Evolutionary conservation across 345 rosid genomes (phyloP).

Genomic region (Turnera subulata): DNA sequence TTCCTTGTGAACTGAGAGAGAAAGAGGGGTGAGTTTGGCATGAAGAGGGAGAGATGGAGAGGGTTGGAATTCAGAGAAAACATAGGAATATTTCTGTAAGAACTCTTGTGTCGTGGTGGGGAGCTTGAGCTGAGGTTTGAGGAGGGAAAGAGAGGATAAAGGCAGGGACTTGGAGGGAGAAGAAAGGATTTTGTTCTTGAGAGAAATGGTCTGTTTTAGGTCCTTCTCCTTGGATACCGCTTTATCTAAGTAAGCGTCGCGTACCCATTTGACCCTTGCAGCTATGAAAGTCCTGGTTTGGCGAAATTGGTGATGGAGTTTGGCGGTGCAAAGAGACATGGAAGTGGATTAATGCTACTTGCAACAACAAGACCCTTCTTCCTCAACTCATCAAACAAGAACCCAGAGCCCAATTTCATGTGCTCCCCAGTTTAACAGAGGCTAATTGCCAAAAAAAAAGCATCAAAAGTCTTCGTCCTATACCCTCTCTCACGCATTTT

Average conservation of each 20-base stretch:
- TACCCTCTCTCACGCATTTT: no score
- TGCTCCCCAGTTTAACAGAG: no score
- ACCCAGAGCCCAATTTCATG: no score
- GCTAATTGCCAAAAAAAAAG: no score
- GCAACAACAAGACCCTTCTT: no score
- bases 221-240: slow-evolving; percentile 55
- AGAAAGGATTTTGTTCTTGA: slow-evolving; percentile 56
- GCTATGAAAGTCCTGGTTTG: slow-evolving; percentile 52
- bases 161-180: slow-evolving; percentile 58
- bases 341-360: neutral
- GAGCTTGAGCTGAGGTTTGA: slow-evolving; percentile 51
- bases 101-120: slow-evolving; percentile 36
- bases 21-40: slow-evolving; percentile 53
- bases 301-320: slow-evolving; percentile 26
- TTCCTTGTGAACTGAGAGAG: slow-evolving; percentile 46
- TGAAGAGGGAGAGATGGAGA: slow-evolving; percentile 61
- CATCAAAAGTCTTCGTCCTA: no score
- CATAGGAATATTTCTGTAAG: slow-evolving; percentile 40
- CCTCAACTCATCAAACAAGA: no score
- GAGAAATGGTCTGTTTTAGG: slow-evolving; percentile 49
- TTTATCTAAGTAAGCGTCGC: slow-evolving; percentile 53
- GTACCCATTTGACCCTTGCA: slow-evolving; percentile 70
- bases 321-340: slow-evolving; percentile 8
- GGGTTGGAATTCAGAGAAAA: slow-evolving; percentile 68
- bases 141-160: slow-evolving; percentile 54